These are phyloP conservation scores for Penicillium verrucosum DNA, from an alignment of 2,329 filamentous ascomycete species.

Conservation along the genomic window DNA sequence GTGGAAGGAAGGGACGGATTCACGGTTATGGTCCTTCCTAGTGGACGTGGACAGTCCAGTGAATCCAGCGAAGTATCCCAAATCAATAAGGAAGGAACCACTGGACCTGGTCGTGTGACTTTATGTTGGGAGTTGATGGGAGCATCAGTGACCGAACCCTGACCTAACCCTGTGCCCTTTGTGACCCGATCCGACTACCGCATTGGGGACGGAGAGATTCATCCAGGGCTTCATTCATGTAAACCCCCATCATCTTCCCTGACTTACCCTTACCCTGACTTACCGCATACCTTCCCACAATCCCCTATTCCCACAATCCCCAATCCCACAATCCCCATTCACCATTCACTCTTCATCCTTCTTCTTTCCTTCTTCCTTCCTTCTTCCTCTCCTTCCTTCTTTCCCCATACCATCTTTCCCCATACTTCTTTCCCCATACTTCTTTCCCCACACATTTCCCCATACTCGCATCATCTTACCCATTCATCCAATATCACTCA, in stretches of 20 bases:
- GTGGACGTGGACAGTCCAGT: background rate
- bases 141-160: conserved; percentile 21
- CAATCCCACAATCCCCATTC: background rate
- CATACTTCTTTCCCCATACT: background rate
- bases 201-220: background rate
- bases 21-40: conserved; percentile 29
- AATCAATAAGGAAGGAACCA: background rate
- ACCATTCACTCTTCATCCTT: background rate
- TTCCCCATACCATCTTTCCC: background rate
- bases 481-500: background rate
- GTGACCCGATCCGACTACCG: background rate
- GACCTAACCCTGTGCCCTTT: conserved; percentile 3
- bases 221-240: background rate
- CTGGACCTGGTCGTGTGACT: conserved; percentile 7
- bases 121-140: conserved; percentile 44
- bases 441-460: background rate
- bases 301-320: background rate
- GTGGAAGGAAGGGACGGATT: conserved; percentile 43
- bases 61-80: background rate
- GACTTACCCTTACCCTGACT: background rate
- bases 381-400: background rate
- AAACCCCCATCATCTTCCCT: background rate
- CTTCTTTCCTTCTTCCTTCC: background rate
- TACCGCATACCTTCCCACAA: background rate
- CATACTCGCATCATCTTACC: background rate